Percentiles rank a stretch among this genome's conserved stretches.
These are phyloP conservation scores for Fusarium sp. DNA, from an alignment of 2,329 filamentous ascomycete species.

Conservation along the genomic window DNA sequence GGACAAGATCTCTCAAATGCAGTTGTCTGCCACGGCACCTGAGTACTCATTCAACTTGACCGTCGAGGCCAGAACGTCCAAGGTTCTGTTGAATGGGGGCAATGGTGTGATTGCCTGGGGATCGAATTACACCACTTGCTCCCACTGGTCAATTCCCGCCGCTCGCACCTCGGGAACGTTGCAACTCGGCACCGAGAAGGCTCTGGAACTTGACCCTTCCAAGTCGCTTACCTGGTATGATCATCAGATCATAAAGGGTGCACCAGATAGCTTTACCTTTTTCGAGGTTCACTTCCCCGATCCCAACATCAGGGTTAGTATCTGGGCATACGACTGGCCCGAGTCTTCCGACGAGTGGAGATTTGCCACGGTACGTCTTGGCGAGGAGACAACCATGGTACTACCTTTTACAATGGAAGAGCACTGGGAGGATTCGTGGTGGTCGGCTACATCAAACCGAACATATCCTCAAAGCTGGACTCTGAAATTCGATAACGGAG, in stretches of 20 bases:
- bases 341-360: background rate
- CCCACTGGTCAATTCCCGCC: background rate
- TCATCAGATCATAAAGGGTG: background rate
- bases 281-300: background rate
- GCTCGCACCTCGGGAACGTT: background rate
- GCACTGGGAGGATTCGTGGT: background rate
- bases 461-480: background rate
- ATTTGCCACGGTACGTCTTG: background rate
- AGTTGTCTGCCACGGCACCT: background rate
- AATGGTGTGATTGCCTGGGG: background rate
- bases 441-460: background rate
- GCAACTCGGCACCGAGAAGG: background rate
- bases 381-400: background rate
- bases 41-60: background rate
- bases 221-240: background rate
- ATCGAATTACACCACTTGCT: background rate
- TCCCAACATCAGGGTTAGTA: background rate
- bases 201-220: background rate
- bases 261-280: background rate
- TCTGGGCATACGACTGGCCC: background rate
- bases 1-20: background rate
- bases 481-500: background rate
- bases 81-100: background rate
- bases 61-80: background rate
- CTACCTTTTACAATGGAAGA: background rate